Base-by-base conservation (phyloP, 1,284 basidiomycete species). In the Sphaerobolus stellatus region DNA sequence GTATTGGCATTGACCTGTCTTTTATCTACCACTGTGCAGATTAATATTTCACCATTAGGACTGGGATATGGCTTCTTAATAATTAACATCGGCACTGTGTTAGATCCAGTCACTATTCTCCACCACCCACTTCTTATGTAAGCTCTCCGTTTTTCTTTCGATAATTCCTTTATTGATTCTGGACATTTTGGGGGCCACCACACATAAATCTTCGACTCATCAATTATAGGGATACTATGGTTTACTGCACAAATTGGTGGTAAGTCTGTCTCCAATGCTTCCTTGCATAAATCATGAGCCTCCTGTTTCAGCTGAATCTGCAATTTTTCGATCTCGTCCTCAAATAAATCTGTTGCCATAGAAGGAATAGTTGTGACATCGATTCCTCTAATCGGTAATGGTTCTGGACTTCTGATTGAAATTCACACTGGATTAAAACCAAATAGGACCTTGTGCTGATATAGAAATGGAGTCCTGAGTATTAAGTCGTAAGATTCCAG, bases 1-100 rank as follows among this genome's bases (percentile, higher is more conserved):
- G 64, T 66, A 54, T 66, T 66, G 1, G 25, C 49, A 47, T 66
- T 66, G 62, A 64, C 8, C 58, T 60, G 36, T 52, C 14, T 24
- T 5, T 62, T 29, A 16, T 69, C 62, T 0, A 68, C 41, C 0
- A 60, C 54, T 0, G 64, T 69, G 0, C 59, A 49, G 0, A 67
- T 56, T 13, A 61, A 58, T 22, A 62, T 56, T 1, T 27, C 38
- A 1, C 61, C 61, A 16, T 57, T 60, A 2, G 61, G 66, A 24
- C 68, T 68, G 0, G 56, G 54, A 2, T 56, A 54, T 3, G 63
- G 58, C 54, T 76, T 73, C 4, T 61, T 56, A 0, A 76, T 57
- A 29, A 75, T 69, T 14, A 76, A 59, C 44, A 73, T 58, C 2
- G 72, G 72, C 34, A 66, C 63, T 1, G 70, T 60, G 30, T 71